A percentile compares a stretch with the other conserved stretches of the same genome.
These are phyloP conservation scores for Naganishia vaughanmartiniae DNA, from an alignment of 768 basidiomycete genomes.

Conservation along the genomic window DNA sequence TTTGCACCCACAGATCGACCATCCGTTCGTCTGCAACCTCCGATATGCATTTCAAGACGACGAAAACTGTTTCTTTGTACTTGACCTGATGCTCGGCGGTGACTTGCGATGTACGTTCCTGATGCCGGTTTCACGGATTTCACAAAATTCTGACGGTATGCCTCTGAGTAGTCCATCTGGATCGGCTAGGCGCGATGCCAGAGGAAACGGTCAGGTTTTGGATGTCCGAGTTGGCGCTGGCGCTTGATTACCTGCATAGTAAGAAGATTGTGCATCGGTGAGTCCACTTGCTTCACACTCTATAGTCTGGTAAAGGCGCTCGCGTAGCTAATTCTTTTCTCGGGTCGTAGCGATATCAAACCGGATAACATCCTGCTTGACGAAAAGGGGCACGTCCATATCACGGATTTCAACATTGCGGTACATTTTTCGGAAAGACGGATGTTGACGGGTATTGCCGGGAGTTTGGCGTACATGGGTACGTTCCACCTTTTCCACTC, in stretches of 20 bases:
- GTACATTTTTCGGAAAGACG: conserved; percentile 92
- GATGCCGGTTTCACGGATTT: neutral
- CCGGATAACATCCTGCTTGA: conserved; percentile 97
- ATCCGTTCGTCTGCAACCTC: conserved; percentile 82
- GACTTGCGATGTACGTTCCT: conserved; percentile 77
- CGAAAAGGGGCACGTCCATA: conserved; percentile 86
- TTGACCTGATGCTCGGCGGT: conserved; percentile 95
- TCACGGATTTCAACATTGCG: conserved; percentile 98
- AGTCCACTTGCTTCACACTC: conserved; percentile 39
- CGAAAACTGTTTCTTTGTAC: conserved; percentile 94
- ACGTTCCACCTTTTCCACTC: conserved; percentile 24
- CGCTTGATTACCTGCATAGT: conserved; percentile 83
- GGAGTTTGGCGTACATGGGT: conserved; percentile 99
- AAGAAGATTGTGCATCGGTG: conserved; percentile 95
- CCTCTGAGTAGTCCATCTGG: conserved; percentile 70
- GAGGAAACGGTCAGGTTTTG: conserved; percentile 84
- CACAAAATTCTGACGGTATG: neutral
- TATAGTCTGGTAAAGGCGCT: too few relatives aligned
- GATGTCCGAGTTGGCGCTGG: conserved; percentile 83
- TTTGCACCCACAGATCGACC: conserved; percentile 67
- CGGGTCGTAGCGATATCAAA: conserved; percentile 72
- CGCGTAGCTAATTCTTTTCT: too few relatives aligned
- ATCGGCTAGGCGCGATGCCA: conserved; percentile 69
- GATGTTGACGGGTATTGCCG: conserved; percentile 86
- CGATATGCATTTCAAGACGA: conserved; percentile 97